Percentiles rank a stretch among this genome's conserved stretches.
Conservation (phyloP, 208 protist species). For the Acanthamoeba castellanii region DNA sequence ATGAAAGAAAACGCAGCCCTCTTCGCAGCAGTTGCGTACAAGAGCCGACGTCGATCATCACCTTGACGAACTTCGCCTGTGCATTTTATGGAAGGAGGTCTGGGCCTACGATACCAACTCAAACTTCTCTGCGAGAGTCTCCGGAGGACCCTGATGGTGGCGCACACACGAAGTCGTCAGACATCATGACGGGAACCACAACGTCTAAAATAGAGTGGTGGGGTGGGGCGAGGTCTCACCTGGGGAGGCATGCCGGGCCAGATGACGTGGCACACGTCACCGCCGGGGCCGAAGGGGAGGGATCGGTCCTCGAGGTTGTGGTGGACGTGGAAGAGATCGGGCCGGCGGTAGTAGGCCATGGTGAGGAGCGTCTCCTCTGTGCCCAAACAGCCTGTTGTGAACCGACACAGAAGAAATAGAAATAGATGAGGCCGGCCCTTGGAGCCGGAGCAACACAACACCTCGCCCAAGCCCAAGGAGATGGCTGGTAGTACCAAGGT, state of each 20-base stretch:
- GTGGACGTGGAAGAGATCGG: slow-evolving; percentile 59
- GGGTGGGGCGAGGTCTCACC: neutral
- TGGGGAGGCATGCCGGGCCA: neutral
- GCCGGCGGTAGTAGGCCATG: slow-evolving; percentile 26
- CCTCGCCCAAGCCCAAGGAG: neutral
- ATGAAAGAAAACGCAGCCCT: too few species aligned
- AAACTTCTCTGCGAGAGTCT: neutral
- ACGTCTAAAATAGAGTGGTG: too few species aligned
- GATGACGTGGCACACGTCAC: slow-evolving; percentile 52
- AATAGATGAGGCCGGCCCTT: neutral
- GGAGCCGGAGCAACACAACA: neutral
- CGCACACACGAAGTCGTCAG: too few species aligned
- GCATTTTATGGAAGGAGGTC: too few species aligned
- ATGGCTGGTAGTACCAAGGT: neutral
- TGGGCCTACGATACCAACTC: neutral
- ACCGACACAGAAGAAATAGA: neutral
- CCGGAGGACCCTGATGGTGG: neutral
- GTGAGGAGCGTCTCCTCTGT: slow-evolving; percentile 64
- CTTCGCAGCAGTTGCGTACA: too few species aligned
- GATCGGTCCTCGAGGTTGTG: slow-evolving; percentile 14
- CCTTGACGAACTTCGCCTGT: too few species aligned
- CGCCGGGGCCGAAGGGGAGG: neutral
- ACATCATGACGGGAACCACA: too few species aligned
- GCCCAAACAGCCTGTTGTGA: slow-evolving; percentile 28
- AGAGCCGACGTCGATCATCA: too few species aligned